phyloP scores from a whole-genome alignment of 2,329 filamentous ascomycete species.

The Leptoxyphium fumago region DNA sequence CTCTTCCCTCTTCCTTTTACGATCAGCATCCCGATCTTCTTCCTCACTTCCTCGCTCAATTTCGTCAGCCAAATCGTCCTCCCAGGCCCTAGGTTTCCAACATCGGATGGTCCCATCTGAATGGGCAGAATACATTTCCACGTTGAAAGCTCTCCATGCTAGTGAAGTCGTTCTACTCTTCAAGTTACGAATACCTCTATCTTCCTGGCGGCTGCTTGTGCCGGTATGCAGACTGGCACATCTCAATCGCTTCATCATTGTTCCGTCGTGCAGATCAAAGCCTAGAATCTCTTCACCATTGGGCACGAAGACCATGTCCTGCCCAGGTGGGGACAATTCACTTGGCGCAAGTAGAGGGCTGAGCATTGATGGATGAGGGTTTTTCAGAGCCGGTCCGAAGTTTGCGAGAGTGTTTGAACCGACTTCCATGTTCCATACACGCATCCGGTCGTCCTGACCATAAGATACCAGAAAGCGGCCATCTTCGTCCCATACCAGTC shows the following conservation, averaged over 20 bases:
- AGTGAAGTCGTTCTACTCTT: slow-evolving; percentile 54
- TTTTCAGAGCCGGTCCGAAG: slow-evolving; percentile 72
- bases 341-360: slow-evolving; percentile 42
- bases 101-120: slow-evolving; percentile 68
- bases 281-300: slow-evolving; percentile 62
- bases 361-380: slow-evolving; percentile 34
- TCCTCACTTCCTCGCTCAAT: slow-evolving; percentile 23
- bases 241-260: slow-evolving; percentile 53
- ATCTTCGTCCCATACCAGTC: slow-evolving; percentile 69
- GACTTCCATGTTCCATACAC: slow-evolving; percentile 70
- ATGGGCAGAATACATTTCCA: slow-evolving; percentile 70
- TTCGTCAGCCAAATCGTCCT: slow-evolving; percentile 28
- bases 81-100: slow-evolving; percentile 52
- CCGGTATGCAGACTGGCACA: slow-evolving; percentile 21
- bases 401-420: slow-evolving; percentile 78
- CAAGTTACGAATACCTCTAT: slow-evolving; percentile 13
- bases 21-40: slow-evolving; percentile 30
- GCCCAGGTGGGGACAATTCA: slow-evolving; percentile 38
- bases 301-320: slow-evolving; percentile 63
- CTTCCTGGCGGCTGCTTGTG: neutral
- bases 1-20: slow-evolving; percentile 58
- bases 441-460: slow-evolving; percentile 69
- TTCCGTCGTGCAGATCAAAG: slow-evolving; percentile 66
- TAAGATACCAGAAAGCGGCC: slow-evolving; percentile 63
- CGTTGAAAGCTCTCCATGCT: slow-evolving; percentile 56